Base-by-base conservation (phyloP, 148 eudicot species). In the Vaccinium myrtillus region DNA sequence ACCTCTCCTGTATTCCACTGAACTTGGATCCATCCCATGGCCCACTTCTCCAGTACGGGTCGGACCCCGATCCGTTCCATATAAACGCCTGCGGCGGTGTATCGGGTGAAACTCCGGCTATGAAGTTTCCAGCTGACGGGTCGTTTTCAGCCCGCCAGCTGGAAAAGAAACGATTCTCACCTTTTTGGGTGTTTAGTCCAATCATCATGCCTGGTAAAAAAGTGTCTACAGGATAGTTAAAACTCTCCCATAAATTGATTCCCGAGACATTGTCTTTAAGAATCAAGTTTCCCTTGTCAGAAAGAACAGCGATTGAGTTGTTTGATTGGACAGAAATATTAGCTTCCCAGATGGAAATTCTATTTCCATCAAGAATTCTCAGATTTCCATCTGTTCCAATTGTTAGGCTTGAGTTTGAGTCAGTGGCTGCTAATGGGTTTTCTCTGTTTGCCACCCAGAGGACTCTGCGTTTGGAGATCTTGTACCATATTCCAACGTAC, bases 371-470 rank as follows among this genome's bases (percentile, higher is more conserved):
- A 7, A 83, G 25, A 12, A 83, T 36, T 18, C 27, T 30, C 5
- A 83, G 71, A 65, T 83, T 83, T 3, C 81, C 81, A 25, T 83
- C 81, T 4, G 6, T 46, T 5, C 54, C 55, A 11, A 55, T 43
- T 23, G 59, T 10, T 11, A 77, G 56, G 13, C 58, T 49, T 11
- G 58, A 43, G 9, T 54, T 14, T 49, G 58, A 49, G 9, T 77
- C 80, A 6, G 77, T 39, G 9, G 54, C 49, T 54, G 59, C 16
- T 30, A 83, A 12, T 18, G 80, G 85, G 1, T 25, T 46, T 46
- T 83, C 81, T 83, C 85, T 75, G 50, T 83, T 83, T 16, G 58
- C 74, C 55, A 83, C 81, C 85, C 85, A 76, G 13, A 83, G 74
- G 9, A 58, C 74, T 14, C 19, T 75, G 1, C 8, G 27, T 2